Conservation (phyloP, 2,329 filamentous ascomycete genomes). For the Paecilomyces sp. region DNA sequence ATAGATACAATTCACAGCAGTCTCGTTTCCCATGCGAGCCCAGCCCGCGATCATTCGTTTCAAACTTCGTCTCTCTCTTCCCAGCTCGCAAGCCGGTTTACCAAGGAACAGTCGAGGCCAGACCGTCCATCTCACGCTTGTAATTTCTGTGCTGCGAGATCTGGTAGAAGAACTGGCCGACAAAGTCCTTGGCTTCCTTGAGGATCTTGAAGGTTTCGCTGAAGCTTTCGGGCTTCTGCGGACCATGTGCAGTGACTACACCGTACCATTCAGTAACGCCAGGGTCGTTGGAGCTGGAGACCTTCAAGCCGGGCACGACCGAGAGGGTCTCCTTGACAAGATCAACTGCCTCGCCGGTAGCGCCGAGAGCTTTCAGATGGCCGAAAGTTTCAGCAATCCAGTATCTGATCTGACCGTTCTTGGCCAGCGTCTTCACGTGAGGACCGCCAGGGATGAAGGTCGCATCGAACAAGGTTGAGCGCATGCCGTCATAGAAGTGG, state of each 20-base stretch:
- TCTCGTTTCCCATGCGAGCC: not conserved
- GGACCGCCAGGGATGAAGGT: conserved; percentile 63
- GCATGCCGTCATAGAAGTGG: conserved; percentile 71
- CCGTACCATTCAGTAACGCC: conserved; percentile 64
- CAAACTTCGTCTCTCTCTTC: too few species aligned
- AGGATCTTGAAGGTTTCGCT: conserved; percentile 56
- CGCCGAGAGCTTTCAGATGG: conserved; percentile 72
- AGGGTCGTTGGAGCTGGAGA: conserved; percentile 40
- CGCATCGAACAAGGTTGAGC: conserved; percentile 70
- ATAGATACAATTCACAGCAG: not conserved
- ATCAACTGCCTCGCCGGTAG: conserved; percentile 63
- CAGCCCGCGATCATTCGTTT: not conserved
- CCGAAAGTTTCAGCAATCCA: conserved; percentile 77
- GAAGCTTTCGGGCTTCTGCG: conserved; percentile 49
- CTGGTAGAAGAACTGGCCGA: conserved; percentile 62
- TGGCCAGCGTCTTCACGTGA: conserved; percentile 54
- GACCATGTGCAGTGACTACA: conserved; percentile 60
- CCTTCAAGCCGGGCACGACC: conserved; percentile 40
- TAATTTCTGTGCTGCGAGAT: conserved; percentile 69
- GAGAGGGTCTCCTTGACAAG: conserved; percentile 48
- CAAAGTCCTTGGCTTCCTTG: conserved; percentile 61
- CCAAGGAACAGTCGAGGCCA: conserved; percentile 61
- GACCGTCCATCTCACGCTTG: conserved; percentile 64
- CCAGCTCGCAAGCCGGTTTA: too few species aligned
- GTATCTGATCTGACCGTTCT: conserved; percentile 66